These are phyloP conservation scores for Parachaetomium inaequale DNA, from an alignment of 495 filamentous ascomycete species.

Conservation along the genomic window DNA sequence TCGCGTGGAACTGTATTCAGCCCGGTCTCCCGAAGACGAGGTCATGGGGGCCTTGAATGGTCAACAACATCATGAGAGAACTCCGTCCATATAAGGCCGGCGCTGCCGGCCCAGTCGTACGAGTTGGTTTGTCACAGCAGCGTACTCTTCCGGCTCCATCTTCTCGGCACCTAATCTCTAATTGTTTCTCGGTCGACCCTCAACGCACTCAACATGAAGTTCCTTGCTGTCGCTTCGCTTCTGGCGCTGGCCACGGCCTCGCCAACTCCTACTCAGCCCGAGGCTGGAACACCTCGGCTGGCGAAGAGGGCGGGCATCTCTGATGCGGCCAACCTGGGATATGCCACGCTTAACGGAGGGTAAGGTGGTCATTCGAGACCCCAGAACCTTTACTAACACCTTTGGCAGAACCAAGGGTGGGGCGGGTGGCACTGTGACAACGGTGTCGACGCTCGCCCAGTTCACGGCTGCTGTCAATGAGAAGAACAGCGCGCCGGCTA, in stretches of 20 bases:
- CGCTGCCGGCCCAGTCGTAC: neutral
- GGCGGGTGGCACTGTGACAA: slow-evolving; percentile 54
- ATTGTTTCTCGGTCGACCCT: neutral
- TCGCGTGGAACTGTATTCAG: neutral
- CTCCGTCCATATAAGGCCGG: neutral
- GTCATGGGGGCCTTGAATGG: too few species aligned
- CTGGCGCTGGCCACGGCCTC: slow-evolving; percentile 1
- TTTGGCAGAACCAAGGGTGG: slow-evolving; percentile 53
- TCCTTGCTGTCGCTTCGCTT: slow-evolving; percentile 8
- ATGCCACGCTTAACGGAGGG: slow-evolving; percentile 11
- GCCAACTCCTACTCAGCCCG: slow-evolving; percentile 4
- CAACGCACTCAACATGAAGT: slow-evolving; percentile 5
- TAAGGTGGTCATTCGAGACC: neutral
- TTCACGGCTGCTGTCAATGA: slow-evolving; percentile 49
- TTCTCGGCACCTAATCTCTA: neutral
- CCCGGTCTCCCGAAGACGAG: too few species aligned
- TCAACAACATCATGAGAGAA: neutral
- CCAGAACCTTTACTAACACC: neutral
- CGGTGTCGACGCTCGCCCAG: slow-evolving; percentile 54
- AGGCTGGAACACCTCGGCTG: slow-evolving; percentile 5
- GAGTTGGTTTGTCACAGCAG: neutral
- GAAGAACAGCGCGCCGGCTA: slow-evolving; percentile 39
- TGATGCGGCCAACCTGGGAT: slow-evolving; percentile 11
- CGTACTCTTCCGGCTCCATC: neutral
- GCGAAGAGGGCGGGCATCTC: slow-evolving; percentile 8